A percentile compares a stretch with the other conserved stretches of the same genome.
Evolutionary conservation across 78 protist species (phyloP).

Genomic region (Emiliania huxleyi): DNA sequence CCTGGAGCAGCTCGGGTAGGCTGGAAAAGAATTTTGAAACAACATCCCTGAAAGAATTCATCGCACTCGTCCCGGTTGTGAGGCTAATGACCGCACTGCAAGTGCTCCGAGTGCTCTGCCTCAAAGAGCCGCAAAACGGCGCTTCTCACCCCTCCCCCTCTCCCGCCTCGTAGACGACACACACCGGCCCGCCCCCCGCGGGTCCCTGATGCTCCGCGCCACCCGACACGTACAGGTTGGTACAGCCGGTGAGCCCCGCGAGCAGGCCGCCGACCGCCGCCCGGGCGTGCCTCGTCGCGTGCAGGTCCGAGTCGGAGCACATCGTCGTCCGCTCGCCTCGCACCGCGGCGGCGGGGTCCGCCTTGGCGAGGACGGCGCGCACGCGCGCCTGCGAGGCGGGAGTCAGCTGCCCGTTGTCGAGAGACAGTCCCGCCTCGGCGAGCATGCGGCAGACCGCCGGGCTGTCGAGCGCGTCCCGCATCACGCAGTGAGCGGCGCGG

Average conservation of each 20-base stretch:
- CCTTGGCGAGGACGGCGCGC: not conserved
- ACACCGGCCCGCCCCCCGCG: not conserved
- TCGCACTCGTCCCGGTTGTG: too few species aligned
- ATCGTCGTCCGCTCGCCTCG: not conserved
- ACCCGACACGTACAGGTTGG: not conserved
- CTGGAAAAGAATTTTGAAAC: too few species aligned
- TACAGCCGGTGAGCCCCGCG: not conserved
- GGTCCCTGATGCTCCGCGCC: not conserved
- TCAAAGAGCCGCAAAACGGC: not conserved
- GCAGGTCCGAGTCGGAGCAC: not conserved
- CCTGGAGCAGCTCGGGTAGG: too few species aligned
- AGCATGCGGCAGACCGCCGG: not conserved
- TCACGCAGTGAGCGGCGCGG: not conserved
- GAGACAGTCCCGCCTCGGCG: not conserved
- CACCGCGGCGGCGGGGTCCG: not conserved
- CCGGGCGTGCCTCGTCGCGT: not conserved
- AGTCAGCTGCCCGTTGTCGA: not conserved
- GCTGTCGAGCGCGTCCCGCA: not conserved
- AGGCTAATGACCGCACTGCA: too few species aligned
- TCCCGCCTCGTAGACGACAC: not conserved
- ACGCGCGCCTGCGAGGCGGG: not conserved
- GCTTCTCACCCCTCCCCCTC: too few species aligned
- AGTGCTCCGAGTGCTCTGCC: too few species aligned
- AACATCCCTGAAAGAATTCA: too few species aligned
- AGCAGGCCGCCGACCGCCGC: not conserved